phyloP scores from a whole-genome alignment of 2,329 filamentous ascomycete genomes.

The Aspergillus puulaauensis region DNA sequence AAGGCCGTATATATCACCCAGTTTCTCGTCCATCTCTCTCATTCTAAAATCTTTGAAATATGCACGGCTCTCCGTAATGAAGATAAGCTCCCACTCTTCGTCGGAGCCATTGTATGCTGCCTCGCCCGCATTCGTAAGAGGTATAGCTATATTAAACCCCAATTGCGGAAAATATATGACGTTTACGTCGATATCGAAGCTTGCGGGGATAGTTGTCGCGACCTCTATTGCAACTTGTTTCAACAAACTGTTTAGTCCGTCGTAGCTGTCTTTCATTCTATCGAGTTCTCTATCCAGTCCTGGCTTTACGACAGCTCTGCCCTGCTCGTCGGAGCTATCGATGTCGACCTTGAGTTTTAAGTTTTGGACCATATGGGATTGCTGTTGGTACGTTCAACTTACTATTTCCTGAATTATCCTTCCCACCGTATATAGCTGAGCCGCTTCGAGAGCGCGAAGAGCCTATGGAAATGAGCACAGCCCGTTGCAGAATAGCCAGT shows the following conservation, averaged over 20 bases:
- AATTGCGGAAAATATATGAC: conserved; percentile 91
- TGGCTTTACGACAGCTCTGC: conserved; percentile 69
- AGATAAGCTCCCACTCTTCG: conserved; percentile 74
- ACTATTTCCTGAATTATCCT: conserved; percentile 68
- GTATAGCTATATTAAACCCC: conserved; percentile 80
- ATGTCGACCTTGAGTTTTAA: conserved; percentile 65
- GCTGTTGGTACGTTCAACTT: conserved; percentile 5
- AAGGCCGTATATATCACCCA: conserved; percentile 80
- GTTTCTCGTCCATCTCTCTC: conserved; percentile 73
- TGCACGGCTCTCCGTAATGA: conserved; percentile 66
- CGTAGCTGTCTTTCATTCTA: conserved; percentile 71
- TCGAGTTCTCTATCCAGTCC: conserved; percentile 77
- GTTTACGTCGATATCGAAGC: conserved; percentile 58
- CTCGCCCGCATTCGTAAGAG: conserved; percentile 59
- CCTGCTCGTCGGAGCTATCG: conserved; percentile 68
- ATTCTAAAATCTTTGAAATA: conserved; percentile 89
- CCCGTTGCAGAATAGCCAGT: neutral
- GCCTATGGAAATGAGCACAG: conserved; percentile 44
- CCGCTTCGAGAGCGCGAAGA: conserved; percentile 58
- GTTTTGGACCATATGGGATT: neutral
- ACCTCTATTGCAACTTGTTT: conserved; percentile 66
- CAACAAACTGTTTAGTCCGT: conserved; percentile 73
- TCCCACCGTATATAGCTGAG: conserved; percentile 64
- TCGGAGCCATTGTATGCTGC: conserved; percentile 65
- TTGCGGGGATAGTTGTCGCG: conserved; percentile 60